phyloP scores from a whole-genome alignment of 2,329 filamentous ascomycete species.

The Elsinoe arachidis region DNA sequence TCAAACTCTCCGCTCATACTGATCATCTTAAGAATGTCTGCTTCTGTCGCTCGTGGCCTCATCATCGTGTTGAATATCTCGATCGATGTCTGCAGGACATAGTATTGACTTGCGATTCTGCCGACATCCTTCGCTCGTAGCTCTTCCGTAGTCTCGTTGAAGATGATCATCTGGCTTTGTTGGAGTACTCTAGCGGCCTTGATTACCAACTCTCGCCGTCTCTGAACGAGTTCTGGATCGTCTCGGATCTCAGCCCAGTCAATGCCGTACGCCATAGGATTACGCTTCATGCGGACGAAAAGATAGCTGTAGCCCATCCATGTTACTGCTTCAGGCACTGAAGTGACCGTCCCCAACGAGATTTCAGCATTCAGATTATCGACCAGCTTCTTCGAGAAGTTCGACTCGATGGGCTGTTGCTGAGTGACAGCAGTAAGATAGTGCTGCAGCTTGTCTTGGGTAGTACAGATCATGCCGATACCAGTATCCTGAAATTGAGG shows the following conservation, averaged over 20 bases:
- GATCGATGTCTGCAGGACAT: slow-evolving; percentile 86
- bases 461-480: slow-evolving; percentile 97
- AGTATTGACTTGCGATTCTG: slow-evolving; percentile 93
- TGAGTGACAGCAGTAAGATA: slow-evolving; percentile 90
- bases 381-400: slow-evolving; percentile 84
- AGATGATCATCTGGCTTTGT: slow-evolving; percentile 97
- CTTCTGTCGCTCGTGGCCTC: slow-evolving; percentile 74
- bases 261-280: slow-evolving; percentile 86
- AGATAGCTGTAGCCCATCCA: slow-evolving; percentile 98
- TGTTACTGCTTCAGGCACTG: slow-evolving; percentile 83
- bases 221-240: slow-evolving; percentile 78
- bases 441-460: slow-evolving; percentile 83
- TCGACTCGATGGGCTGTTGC: slow-evolving; percentile 95
- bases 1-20: slow-evolving; percentile 97
- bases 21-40: slow-evolving; percentile 91
- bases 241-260: slow-evolving; percentile 86
- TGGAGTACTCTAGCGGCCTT: slow-evolving; percentile 81
- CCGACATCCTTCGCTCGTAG: slow-evolving; percentile 90
- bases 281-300: slow-evolving; percentile 91
- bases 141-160: slow-evolving; percentile 89
- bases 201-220: slow-evolving; percentile 76
- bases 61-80: slow-evolving; percentile 97
- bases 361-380: slow-evolving; percentile 97
- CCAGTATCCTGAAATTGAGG: slow-evolving; percentile 96
- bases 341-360: slow-evolving; percentile 86